Conservation (phyloP, 306 rosid genomes). For the Ochetophila trinervis region DNA sequence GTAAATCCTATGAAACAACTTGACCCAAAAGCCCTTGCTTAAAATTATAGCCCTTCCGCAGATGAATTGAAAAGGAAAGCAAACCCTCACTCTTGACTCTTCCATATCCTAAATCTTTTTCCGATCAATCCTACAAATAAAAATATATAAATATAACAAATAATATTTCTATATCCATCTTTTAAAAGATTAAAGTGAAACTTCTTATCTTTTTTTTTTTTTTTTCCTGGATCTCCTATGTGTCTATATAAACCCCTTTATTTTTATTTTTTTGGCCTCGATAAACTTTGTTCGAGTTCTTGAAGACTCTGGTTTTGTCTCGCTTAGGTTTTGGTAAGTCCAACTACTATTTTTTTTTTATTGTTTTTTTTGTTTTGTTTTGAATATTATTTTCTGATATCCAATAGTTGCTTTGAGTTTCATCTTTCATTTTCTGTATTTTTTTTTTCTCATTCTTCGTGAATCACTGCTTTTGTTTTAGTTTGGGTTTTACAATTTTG, state of each 20-base stretch:
- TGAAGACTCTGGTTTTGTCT: neutral
- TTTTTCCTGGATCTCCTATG: neutral
- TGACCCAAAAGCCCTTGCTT: neutral
- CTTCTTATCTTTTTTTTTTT: neutral
- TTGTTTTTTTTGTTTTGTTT: neutral
- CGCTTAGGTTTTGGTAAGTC: slow-evolving; percentile 20
- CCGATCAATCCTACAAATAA: neutral
- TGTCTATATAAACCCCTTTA: neutral
- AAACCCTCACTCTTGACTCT: slow-evolving; percentile 15
- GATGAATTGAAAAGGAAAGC: neutral
- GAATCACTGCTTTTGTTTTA: neutral
- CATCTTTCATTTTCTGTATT: neutral
- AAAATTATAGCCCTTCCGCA: slow-evolving; percentile 11
- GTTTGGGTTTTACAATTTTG: neutral
- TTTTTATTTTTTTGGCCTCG: no score
- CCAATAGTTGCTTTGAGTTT: neutral
- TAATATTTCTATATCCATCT: neutral
- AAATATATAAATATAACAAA: neutral
- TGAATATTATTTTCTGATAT: neutral
- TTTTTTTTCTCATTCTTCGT: neutral
- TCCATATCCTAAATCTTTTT: slow-evolving; percentile 5
- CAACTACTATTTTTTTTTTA: neutral
- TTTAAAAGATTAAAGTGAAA: neutral
- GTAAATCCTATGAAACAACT: neutral
- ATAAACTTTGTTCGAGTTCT: neutral